Percentiles rank a stretch among this genome's conserved stretches.
phyloP scores from a whole-genome alignment of 805 yeast genomes.

The Lachancea sp. region DNA sequence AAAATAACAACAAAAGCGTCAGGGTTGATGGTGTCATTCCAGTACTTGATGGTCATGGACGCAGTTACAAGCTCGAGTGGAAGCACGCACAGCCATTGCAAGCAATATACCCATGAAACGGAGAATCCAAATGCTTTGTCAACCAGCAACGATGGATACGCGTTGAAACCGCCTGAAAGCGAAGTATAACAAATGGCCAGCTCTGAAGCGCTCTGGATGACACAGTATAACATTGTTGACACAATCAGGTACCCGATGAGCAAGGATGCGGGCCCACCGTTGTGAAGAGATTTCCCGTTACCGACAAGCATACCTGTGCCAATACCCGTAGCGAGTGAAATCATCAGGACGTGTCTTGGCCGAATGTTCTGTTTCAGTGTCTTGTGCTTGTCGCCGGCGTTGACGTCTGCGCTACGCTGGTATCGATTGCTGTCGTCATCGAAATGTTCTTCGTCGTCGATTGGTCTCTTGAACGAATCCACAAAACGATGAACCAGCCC shows the following conservation, averaged over 20 bases:
- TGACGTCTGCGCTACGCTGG: not conserved
- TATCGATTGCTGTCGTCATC: not conserved
- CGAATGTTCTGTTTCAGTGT: slow-evolving; percentile 30
- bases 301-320: slow-evolving; percentile 71
- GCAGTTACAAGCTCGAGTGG: slow-evolving; percentile 63
- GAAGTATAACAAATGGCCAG: slow-evolving; percentile 54
- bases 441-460: not conserved
- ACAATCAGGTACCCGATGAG: slow-evolving; percentile 53
- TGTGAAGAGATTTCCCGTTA: slow-evolving; percentile 41
- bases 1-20: slow-evolving; percentile 54
- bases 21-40: slow-evolving; percentile 48
- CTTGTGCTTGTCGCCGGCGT: slow-evolving; percentile 8
- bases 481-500: no score
- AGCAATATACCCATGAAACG: slow-evolving; percentile 54
- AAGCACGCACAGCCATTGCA: slow-evolving; percentile 57
- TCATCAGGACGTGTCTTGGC: slow-evolving; percentile 56
- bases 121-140: slow-evolving; percentile 57
- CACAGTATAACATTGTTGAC: slow-evolving; percentile 51
- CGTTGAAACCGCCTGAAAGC: slow-evolving; percentile 58
- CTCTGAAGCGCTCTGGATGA: slow-evolving; percentile 59
- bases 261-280: slow-evolving; percentile 44
- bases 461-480: not conserved
- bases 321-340: slow-evolving; percentile 79
- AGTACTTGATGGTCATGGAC: slow-evolving; percentile 52
- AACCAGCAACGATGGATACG: slow-evolving; percentile 47